phyloP scores from a whole-genome alignment of 768 basidiomycete genomes.

The Suillus subluteus region DNA sequence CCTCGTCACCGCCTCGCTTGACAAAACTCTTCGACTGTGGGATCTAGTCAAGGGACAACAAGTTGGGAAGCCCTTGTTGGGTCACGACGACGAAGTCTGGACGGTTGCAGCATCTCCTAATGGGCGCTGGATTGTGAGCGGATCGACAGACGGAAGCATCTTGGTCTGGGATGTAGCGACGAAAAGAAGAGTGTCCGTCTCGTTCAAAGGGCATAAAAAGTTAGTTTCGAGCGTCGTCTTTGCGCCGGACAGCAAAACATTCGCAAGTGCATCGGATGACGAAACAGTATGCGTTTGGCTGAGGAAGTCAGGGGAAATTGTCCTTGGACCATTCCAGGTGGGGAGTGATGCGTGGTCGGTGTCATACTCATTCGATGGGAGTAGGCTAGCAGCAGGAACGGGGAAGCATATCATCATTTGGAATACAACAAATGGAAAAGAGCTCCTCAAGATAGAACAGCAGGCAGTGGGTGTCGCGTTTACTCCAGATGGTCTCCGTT shows the following conservation, averaged over 20 bases:
- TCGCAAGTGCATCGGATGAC: neutral
- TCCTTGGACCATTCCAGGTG: neutral
- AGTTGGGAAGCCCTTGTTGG: slow-evolving; percentile 8
- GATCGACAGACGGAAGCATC: neutral
- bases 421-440: slow-evolving; percentile 1
- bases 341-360: neutral
- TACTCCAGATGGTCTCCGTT: neutral
- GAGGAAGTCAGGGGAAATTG: neutral
- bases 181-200: slow-evolving; percentile 68
- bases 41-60: slow-evolving; percentile 9
- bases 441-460: neutral
- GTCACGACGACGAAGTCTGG: slow-evolving; percentile 4
- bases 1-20: slow-evolving; percentile 16
- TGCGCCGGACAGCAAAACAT: slow-evolving; percentile 57
- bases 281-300: neutral
- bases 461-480: neutral
- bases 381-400: slow-evolving; percentile 13
- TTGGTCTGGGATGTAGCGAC: slow-evolving; percentile 1
- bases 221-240: slow-evolving; percentile 75
- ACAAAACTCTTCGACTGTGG: slow-evolving; percentile 15
- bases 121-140: slow-evolving; percentile 5
- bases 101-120: slow-evolving; percentile 5
- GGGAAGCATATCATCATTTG: slow-evolving; percentile 4
- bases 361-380: slow-evolving; percentile 11
- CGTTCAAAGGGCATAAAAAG: slow-evolving; percentile 17